Conservation (phyloP, 257 asterid genomes). For the Jacaranda mimosifolia region DNA sequence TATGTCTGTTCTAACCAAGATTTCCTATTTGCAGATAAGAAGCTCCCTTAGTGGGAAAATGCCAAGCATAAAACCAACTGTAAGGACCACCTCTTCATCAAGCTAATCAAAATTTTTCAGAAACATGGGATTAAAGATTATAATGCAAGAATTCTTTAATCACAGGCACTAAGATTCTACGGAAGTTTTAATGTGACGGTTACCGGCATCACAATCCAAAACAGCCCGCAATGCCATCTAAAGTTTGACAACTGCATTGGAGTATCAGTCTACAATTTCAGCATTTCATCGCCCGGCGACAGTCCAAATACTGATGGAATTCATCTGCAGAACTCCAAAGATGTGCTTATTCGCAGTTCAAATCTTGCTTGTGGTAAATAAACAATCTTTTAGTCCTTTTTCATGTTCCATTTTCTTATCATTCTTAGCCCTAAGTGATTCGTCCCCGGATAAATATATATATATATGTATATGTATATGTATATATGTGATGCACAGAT, state of each 20-base stretch:
- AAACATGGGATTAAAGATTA: neutral
- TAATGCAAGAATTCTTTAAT: neutral
- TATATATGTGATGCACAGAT: neutral
- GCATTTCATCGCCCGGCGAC: constrained; percentile 76
- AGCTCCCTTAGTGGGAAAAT: constrained; percentile 60
- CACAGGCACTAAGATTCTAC: constrained; percentile 86
- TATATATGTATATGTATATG: neutral
- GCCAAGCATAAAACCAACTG: constrained; percentile 93
- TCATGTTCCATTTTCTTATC: neutral
- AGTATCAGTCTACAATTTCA: constrained; percentile 74
- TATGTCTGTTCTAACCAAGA: constrained; percentile 23
- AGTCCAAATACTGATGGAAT: constrained; percentile 98
- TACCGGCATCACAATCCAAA: constrained; percentile 77
- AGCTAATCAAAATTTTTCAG: neutral
- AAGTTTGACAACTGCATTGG: constrained; percentile 86
- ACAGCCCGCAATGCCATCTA: constrained; percentile 88
- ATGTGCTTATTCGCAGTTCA: constrained; percentile 70
- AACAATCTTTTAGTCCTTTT: neutral
- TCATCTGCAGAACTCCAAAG: constrained; percentile 88
- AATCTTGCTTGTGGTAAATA: constrained; percentile 81
- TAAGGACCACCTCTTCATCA: constrained; percentile 43
- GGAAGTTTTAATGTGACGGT: constrained; percentile 87
- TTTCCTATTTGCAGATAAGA: constrained; percentile 47
- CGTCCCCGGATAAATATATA: too few species aligned
- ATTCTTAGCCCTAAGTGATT: neutral